Base-by-base conservation (phyloP, 1,139 yeast genomes). In the Lodderomyces jiufengensis region DNA sequence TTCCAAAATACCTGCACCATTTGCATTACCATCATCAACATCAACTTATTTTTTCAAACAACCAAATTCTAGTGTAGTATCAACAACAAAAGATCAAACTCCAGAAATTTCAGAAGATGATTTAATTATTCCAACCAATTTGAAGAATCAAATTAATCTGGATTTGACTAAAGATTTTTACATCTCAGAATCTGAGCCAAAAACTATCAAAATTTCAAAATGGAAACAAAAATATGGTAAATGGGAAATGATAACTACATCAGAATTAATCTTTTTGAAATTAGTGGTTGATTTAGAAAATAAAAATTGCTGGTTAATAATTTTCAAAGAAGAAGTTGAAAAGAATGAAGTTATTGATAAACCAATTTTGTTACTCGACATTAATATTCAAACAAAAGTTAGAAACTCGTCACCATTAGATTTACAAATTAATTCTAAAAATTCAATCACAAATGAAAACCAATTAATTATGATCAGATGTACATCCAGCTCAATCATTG, bases 11-110 rank as follows among this genome's bases (percentile, higher is more conserved):
- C 73, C 63, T 2, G 53, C 66, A 16, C 69, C 75, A 6, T 69
- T 69, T 55, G 74, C 73, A 8, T 58, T 69, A 43, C 75, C 75
- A 3, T 63, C 71, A 2, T 67, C 74, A 2, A 65, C 73, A 0
- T 67, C 74, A 0, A 61, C 59, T 14, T 55, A 64, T 34, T 68
- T 66, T 45, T 68, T 68, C 53, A 65, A 64, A 36, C 64, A 56
- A n/a, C 50, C 34, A 9, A 32, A 29, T 27, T 26, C 40, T 11
- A 22, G 26, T 32, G 26, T 14, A 20, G 20, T 15, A 10, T 9
- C 26, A 26, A 11, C 26, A 5, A n/a, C n/a, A n/a, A n/a, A n/a
- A n/a, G 15, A 12, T 20, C 31, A 24, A n/a, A n/a, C 11, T 24
- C 5, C 5, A 5, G 27, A 24, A 24, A 6, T 5, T 24, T 25